Base-by-base conservation (phyloP, 1,284 basidiomycete species). In the Inonotus obliquus region DNA sequence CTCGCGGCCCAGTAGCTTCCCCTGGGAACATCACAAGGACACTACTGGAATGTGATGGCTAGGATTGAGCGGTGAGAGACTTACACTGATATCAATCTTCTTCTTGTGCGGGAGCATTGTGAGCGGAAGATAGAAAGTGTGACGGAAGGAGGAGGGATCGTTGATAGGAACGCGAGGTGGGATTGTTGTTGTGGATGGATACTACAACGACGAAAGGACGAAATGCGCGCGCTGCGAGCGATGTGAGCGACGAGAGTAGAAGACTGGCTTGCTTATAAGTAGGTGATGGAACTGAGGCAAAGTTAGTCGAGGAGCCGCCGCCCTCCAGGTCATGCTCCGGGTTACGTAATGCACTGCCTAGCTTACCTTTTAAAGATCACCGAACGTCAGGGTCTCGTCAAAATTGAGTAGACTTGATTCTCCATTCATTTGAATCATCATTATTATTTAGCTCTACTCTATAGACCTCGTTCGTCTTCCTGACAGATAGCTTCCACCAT, bases 1-100 rank as follows among this genome's bases (percentile, higher is more conserved):
- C 17, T 44, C 41, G 17, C 19, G 7, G 17, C 17, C 41, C 4
- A 21, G 17, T 17, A 44, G 19, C 41, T 44, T 19, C 19, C 17
- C 17, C 41, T n/a, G 10, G 5, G 4, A 19, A 27, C 35, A 25
- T 6, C 35, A 21, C 54, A 45, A 49, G 56, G n/a, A 21, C 27
- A 59, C 59, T 57, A 59, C 49, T 51, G 38, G 21, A 5, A 25
- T 14, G 53, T 7, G 51, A 17, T 27, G 41, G 29, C 6, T 17
- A n/a, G 6, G 59, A 10, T 32, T 53, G 37, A 32, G 32, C 32
- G 32, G 32, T 32, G 32, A 32, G 64, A 63, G 61, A 80, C 85
- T 69, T 68, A 94, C 92, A 75, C 86, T 92, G 75, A 94, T 84
- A 78, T 96, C 94, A 76, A 96, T 81, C 83, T 96, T 96, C 77